These are phyloP conservation scores for Corynascus novoguineensis DNA, from an alignment of 495 filamentous ascomycete species.

Conservation along the genomic window DNA sequence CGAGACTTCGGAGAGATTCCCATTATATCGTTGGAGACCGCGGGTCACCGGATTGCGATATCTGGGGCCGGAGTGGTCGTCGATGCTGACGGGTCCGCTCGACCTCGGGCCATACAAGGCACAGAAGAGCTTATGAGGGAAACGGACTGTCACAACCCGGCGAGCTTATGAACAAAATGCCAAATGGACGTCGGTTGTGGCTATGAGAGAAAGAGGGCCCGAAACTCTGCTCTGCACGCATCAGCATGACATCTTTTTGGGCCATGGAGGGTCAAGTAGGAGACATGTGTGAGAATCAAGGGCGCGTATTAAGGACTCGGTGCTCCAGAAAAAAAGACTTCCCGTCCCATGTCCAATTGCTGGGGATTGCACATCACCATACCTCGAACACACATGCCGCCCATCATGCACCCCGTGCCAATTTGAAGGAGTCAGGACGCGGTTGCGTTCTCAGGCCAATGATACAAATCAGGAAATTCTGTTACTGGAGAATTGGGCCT, in stretches of 20 bases:
- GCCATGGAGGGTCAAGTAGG: background rate
- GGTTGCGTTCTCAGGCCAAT: background rate
- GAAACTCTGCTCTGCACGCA: slow-evolving; percentile 15
- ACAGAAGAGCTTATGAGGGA: background rate
- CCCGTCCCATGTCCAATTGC: background rate
- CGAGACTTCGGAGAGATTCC: slow-evolving; percentile 23
- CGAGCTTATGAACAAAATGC: slow-evolving; percentile 4
- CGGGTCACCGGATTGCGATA: slow-evolving; percentile 4
- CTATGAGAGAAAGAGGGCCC: slow-evolving; percentile 13
- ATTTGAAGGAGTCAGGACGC: background rate
- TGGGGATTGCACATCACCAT: background rate
- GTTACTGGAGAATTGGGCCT: slow-evolving; percentile 4
- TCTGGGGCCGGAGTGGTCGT: slow-evolving; percentile 13
- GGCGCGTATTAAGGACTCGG: background rate
- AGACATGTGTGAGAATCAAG: slow-evolving; percentile 3
- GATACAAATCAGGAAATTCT: background rate
- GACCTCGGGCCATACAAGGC: slow-evolving; percentile 21
- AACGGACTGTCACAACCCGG: slow-evolving; percentile 9
- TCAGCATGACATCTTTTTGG: slow-evolving; percentile 15
- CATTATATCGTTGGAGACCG: slow-evolving; percentile 22
- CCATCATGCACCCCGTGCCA: background rate
- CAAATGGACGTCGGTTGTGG: slow-evolving; percentile 3
- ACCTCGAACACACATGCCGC: slow-evolving; percentile 21
- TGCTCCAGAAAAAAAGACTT: slow-evolving; percentile 1
- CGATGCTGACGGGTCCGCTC: slow-evolving; percentile 21